Evolutionary conservation across 2,329 filamentous ascomycete genomes (phyloP), one percentile per base, ranked within the genome.

Genomic region (Emydomyces testavorans): DNA sequence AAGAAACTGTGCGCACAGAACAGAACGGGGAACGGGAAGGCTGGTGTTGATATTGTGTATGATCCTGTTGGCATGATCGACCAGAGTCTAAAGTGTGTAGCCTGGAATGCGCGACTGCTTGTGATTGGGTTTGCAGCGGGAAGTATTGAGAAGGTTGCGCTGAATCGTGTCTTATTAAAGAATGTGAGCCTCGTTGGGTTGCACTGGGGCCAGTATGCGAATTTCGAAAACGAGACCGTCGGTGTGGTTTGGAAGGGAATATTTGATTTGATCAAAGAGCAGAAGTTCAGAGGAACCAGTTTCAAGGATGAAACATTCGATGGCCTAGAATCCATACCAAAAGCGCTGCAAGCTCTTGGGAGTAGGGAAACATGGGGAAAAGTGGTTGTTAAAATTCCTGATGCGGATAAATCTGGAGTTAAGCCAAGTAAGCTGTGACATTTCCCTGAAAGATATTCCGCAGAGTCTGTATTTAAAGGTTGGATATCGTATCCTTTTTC

Each of bases 31-130:
- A 78, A 79, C 53, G 77, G 77, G 1, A 70, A 73, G 36, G 62
- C 63, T 0, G 80, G 88, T 8, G 89, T 94, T 15, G 89, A 96
- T 65, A 86, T 96, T 44, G 89, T 96, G 18, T 96, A 87, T 69
- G 90, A 96, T 64, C 88, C 90, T 10, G 90, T 96, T 1, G 90
- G 90, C 1, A 70, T 95, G 62, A 85, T 95, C 42, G 87, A 93
- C 55, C 76, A 80, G 61, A 87, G 82, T 56, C 85, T 89, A 56
- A 94, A 94, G 68, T 95, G 90, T 69, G 85, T 83, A 2, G 84
- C 87, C 2, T 96, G 88, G 89, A 94, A 94, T 64, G 90, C 85
- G 1, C 77, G 89, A 10, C 75, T 96, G 48, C 69, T 95, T 36
- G 79, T 96, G 4, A 82, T 96, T 56, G 90, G 90, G 0, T 96